These are phyloP conservation scores for Trichoderma orchidacearum DNA, from an alignment of 495 filamentous ascomycete genomes.

Conservation along the genomic window DNA sequence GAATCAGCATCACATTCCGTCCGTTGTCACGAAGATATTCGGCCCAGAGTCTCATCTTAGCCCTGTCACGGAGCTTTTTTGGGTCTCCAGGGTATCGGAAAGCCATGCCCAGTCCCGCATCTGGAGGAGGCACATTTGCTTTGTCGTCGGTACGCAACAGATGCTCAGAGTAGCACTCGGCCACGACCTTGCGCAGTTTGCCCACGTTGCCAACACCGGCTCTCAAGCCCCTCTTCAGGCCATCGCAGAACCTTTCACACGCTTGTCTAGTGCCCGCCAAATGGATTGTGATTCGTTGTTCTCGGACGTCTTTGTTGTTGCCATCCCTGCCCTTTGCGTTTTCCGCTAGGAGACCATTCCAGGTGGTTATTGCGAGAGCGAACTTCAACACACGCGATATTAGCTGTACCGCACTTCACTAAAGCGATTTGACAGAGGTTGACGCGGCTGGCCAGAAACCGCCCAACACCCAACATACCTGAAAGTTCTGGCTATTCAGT, in stretches of 20 bases:
- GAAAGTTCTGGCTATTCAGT: conserved; percentile 75
- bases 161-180: conserved; percentile 88
- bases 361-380: conserved; percentile 85
- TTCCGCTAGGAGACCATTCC: conserved; percentile 63
- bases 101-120: conserved; percentile 82
- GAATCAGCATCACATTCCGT: conserved; percentile 78
- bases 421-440: too few relatives aligned
- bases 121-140: conserved; percentile 54
- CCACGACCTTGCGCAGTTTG: conserved; percentile 60
- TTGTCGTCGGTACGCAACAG: conserved; percentile 48
- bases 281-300: conserved; percentile 78
- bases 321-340: conserved; percentile 25
- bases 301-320: conserved; percentile 37
- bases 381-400: conserved; percentile 37
- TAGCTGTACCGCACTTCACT: not conserved
- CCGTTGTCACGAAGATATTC: conserved; percentile 96
- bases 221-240: conserved; percentile 75
- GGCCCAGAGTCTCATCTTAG: conserved; percentile 94
- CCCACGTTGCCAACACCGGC: conserved; percentile 76
- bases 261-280: conserved; percentile 75
- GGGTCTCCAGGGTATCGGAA: conserved; percentile 95
- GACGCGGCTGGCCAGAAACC: not conserved
- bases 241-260: conserved; percentile 94
- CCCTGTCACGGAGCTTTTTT: conserved; percentile 85
- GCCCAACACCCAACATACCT: conserved; percentile 21